These are phyloP conservation scores for Termitomyces sp. DNA, from an alignment of 768 basidiomycete genomes.

Conservation along the genomic window DNA sequence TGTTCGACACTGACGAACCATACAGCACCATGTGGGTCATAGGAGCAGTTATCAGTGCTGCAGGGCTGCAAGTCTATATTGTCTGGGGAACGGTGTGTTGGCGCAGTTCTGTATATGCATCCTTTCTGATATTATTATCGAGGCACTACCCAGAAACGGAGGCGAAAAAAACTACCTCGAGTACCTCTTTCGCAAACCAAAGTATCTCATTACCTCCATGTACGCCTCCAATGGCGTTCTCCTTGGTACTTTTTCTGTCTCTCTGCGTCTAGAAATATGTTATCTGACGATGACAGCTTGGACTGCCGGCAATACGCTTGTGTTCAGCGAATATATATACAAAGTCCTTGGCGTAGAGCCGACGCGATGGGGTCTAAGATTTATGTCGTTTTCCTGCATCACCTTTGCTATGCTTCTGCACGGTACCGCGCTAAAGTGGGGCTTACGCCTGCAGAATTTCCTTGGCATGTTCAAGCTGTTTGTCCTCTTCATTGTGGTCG, in stretches of 20 bases:
- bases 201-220: constrained; percentile 48
- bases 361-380: constrained; percentile 16
- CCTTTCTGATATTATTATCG: not conserved
- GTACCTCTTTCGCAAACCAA: constrained; percentile 51
- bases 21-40: constrained; percentile 36
- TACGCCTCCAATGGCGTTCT: constrained; percentile 50
- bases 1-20: not conserved
- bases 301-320: constrained; percentile 34
- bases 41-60: constrained; percentile 32
- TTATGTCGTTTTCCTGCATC: constrained; percentile 24
- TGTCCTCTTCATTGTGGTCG: constrained; percentile 37
- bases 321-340: constrained; percentile 48
- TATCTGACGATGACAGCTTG: constrained; percentile 5
- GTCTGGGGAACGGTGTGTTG: constrained; percentile 30
- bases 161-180: constrained; percentile 74
- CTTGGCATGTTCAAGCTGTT: constrained; percentile 52
- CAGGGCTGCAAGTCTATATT: constrained; percentile 36
- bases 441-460: constrained; percentile 51
- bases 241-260: constrained; percentile 23
- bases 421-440: constrained; percentile 38
- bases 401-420: constrained; percentile 28
- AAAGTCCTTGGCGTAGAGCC: constrained; percentile 18
- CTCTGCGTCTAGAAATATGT: not conserved
- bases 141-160: constrained; percentile 57
- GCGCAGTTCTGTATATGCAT: not conserved